Evolutionary conservation across 176 grass and related monocot species (phyloP).

Genomic region (Saccharum officinarum): DNA sequence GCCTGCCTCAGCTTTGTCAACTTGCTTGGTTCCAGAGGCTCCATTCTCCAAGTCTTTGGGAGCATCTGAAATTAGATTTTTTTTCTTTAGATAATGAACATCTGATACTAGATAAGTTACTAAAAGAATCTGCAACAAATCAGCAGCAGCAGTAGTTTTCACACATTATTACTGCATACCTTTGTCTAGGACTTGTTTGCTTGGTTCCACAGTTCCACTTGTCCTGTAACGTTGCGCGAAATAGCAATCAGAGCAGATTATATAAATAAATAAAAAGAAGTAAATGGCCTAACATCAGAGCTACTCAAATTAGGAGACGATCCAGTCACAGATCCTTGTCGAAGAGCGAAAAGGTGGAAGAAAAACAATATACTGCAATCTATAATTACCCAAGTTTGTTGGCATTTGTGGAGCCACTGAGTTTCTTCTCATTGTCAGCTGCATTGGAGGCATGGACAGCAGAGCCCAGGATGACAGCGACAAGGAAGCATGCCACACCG

Average conservation of each 20-base stretch:
- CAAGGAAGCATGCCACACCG: conserved; percentile 70
- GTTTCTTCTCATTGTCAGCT: conserved; percentile 64
- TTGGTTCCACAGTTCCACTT: not conserved
- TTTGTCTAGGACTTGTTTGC: conserved; percentile 20
- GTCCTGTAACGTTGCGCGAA: conserved; percentile 14
- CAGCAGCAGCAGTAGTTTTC: not conserved
- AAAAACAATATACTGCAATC: too few species aligned
- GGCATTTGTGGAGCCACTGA: conserved; percentile 40
- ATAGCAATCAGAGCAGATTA: not conserved
- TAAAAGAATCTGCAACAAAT: conserved; percentile 15
- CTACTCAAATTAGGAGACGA: not conserved
- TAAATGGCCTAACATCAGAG: not conserved
- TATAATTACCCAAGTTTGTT: conserved; percentile 31
- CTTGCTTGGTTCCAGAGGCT: conserved; percentile 30
- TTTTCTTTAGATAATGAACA: not conserved
- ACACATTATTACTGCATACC: conserved; percentile 21
- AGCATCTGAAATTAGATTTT: conserved; percentile 24
- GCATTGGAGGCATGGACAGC: conserved; percentile 80
- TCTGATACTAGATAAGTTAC: conserved; percentile 34
- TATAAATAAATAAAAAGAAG: not conserved
- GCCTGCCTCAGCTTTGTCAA: conserved; percentile 69
- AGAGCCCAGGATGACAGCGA: conserved; percentile 78
- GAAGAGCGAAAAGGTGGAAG: not conserved
- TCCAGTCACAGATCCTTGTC: not conserved
- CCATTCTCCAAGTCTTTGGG: conserved; percentile 67